Base-by-base conservation (phyloP, 257 asterid species). In the Solanum pinnatisectum region DNA sequence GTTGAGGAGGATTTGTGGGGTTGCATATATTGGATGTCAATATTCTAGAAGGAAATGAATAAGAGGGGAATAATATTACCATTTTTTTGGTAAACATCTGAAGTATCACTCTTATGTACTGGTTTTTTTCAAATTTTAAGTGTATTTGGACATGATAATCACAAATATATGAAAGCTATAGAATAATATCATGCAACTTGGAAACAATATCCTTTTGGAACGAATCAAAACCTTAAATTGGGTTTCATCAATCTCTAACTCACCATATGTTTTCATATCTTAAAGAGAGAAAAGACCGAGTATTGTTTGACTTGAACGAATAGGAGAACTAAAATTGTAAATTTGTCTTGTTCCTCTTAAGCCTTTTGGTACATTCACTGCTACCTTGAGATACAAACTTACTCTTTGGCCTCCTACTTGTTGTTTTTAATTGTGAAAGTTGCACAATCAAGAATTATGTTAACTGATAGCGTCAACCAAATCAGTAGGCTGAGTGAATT, bases 381-480 rank as follows among this genome's bases (percentile, higher is more conserved):
- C 87, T 90, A 90, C 89, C 93, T 93, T 89, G 95, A 8, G 94
- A 91, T 67, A 95, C 92, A 10, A 89, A 94, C 91, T 30, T 30
- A 30, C 89, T 96, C 14, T 85, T 94, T 23, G 96, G 91, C 90
- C 89, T 94, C 93, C 96, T 94, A 30, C 94, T 71, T 88, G 94
- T 89, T 30, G 94, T 91, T 88, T 89, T 94, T 94, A 94, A 89
- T 15, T 94, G 96, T 8, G 94, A 93, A 87, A 93, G 92, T 98
- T 96, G 95, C 95, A 93, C 35, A 10, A 12, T 22, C 77, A 10
- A 63, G 30, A 74, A 40, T 30, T 27, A 1, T 13, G n/a, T 84
- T 30, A 63, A 84, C 25, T 36, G n/a, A 65, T 23, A 37, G 44
- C 39, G 15, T 84, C 83, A 78, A 85, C 18, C 27, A 42, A 78